Percentiles rank a stretch among this genome's conserved stretches.
These are phyloP conservation scores for Fusarium succisae DNA, from an alignment of 2,329 filamentous ascomycete genomes.

Conservation along the genomic window DNA sequence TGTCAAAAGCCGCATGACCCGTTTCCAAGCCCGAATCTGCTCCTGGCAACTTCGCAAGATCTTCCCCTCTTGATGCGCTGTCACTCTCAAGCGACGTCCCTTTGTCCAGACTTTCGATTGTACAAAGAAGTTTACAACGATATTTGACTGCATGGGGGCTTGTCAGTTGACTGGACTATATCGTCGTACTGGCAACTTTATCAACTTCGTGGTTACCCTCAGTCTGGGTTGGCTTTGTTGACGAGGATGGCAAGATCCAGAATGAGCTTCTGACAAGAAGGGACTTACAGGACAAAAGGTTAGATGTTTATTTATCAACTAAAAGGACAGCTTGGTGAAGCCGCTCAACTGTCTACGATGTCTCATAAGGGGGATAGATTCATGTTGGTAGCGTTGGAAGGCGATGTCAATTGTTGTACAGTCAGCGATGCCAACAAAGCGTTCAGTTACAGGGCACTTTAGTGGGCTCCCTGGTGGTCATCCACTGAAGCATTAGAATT, in stretches of 20 bases:
- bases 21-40: too few species aligned
- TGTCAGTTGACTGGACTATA: accelerated
- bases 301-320: accelerated
- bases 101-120: neutral
- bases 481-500: neutral
- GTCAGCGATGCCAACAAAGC: neutral
- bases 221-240: neutral
- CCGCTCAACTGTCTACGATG: neutral
- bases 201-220: neutral
- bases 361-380: accelerated
- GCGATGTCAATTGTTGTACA: neutral
- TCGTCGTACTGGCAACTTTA: accelerated
- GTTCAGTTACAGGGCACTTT: neutral
- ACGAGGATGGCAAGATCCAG: accelerated
- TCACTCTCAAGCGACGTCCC: neutral
- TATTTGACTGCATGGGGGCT: neutral
- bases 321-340: accelerated
- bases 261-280: accelerated
- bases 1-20: too few species aligned
- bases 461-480: accelerated
- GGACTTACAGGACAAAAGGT: neutral
- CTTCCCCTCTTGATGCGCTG: neutral
- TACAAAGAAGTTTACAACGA: accelerated
- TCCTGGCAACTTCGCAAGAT: too few species aligned
- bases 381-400: neutral